Evolutionary conservation across 2,329 filamentous ascomycete genomes (phyloP).

Genomic region (Helminthosporium solani): DNA sequence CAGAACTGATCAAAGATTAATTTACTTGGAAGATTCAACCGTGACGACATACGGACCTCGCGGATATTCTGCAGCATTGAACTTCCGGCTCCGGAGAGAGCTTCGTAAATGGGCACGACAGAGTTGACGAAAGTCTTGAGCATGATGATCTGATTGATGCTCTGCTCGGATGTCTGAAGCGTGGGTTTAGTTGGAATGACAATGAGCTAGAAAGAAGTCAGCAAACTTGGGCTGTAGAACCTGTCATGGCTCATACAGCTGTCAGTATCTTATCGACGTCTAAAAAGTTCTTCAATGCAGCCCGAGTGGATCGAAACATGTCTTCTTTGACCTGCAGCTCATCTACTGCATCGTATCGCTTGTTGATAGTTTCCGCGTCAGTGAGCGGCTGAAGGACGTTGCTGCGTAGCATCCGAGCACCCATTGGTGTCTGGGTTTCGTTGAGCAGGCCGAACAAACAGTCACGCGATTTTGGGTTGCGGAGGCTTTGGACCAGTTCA

Average conservation of each 20-base stretch:
- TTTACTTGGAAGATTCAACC: not conserved
- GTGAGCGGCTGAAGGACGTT: slow-evolving; percentile 90
- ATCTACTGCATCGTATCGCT: slow-evolving; percentile 78
- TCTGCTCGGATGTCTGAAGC: slow-evolving; percentile 71
- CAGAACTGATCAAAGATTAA: slow-evolving; percentile 55
- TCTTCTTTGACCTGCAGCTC: slow-evolving; percentile 81
- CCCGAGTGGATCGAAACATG: slow-evolving; percentile 75
- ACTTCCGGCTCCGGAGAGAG: slow-evolving; percentile 64
- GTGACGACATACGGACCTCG: slow-evolving; percentile 45
- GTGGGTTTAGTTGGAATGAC: slow-evolving; percentile 67
- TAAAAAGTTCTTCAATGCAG: slow-evolving; percentile 72
- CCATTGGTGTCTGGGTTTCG: slow-evolving; percentile 85
- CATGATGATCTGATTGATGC: slow-evolving; percentile 83
- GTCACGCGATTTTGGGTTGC: slow-evolving; percentile 73
- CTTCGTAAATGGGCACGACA: slow-evolving; percentile 66
- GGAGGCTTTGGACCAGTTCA: slow-evolving; percentile 86
- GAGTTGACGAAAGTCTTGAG: slow-evolving; percentile 77
- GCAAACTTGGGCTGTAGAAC: slow-evolving; percentile 3
- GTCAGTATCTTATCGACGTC: slow-evolving; percentile 82
- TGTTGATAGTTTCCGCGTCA: slow-evolving; percentile 63
- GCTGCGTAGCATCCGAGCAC: slow-evolving; percentile 75
- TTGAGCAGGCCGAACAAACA: slow-evolving; percentile 85
- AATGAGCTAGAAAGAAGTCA: slow-evolving; percentile 62
- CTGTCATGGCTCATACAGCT: slow-evolving; percentile 52
- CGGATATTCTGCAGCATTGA: slow-evolving; percentile 67